Percentiles rank a stretch among this genome's conserved stretches.
phyloP scores from a whole-genome alignment of 2,329 filamentous ascomycete genomes.

The Trichoderma guizhouense region DNA sequence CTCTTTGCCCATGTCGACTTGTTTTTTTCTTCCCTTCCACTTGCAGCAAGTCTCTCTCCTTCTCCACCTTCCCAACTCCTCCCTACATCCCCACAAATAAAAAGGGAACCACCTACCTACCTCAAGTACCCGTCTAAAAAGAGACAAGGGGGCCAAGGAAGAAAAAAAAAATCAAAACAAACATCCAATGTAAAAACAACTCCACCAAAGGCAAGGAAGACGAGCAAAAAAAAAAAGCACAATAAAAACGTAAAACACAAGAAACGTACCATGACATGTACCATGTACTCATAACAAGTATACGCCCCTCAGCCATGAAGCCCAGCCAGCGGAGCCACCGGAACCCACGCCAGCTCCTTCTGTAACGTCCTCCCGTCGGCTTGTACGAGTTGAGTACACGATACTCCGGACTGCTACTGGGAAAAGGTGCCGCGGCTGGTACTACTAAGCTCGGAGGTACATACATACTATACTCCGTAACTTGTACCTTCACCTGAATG shows the following conservation, averaged over 20 bases:
- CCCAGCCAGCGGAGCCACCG: constrained; percentile 3
- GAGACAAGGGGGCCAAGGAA: not conserved
- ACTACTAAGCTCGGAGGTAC: not conserved
- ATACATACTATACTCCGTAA: not conserved
- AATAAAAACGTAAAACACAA: not conserved
- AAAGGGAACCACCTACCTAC: not conserved
- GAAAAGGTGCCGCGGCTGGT: not conserved
- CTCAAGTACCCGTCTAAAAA: not conserved
- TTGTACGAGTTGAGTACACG: not conserved
- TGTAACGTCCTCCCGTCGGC: not conserved
- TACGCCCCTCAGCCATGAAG: not conserved
- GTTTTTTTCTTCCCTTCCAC: not conserved
- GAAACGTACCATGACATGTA: not conserved
- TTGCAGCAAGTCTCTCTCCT: not conserved
- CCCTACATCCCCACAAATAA: not conserved
- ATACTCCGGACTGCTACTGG: not conserved
- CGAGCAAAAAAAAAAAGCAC: not conserved
- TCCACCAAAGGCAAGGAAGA: not conserved
- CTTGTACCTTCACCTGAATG: not conserved
- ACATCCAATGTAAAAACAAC: not conserved
- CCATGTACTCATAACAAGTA: not conserved
- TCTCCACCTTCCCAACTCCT: not conserved
- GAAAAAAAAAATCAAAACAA: not conserved
- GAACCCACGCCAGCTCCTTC: not conserved
- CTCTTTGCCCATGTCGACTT: not conserved